These are phyloP conservation scores for Eremothecium gossypii DNA, from an alignment of 1,139 yeast genomes.

Conservation along the genomic window DNA sequence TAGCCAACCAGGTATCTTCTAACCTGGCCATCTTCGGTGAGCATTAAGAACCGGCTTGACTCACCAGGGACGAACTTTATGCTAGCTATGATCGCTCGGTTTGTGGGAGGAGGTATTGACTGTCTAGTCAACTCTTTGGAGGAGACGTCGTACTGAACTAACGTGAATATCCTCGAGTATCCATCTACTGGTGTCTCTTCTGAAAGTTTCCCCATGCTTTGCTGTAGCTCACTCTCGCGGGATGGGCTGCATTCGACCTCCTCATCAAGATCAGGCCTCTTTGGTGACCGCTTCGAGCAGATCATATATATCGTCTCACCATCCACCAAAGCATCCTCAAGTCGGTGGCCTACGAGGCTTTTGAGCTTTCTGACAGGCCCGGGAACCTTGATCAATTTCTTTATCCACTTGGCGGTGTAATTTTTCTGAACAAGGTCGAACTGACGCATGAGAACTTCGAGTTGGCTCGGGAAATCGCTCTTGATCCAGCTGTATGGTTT, in stretches of 20 bases:
- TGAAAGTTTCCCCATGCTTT: too few relatives aligned
- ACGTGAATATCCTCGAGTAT: background rate
- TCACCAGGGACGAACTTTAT: constrained; percentile 4
- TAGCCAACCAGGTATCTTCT: constrained; percentile 1
- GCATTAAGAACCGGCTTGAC: constrained; percentile 1
- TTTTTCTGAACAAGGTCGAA: constrained; percentile 6
- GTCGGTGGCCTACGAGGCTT: background rate
- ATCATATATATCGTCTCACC: constrained; percentile 1
- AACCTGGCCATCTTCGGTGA: constrained; percentile 3
- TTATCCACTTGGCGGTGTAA: constrained; percentile 6
- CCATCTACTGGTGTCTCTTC: too few relatives aligned
- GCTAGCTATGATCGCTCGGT: constrained; percentile 1
- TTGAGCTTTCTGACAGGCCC: constrained; percentile 3
- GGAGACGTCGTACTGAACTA: constrained; percentile 1
- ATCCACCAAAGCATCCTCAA: background rate
- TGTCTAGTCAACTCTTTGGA: constrained; percentile 3
- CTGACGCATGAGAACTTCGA: constrained; percentile 1
- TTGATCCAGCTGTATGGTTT: constrained; percentile 3
- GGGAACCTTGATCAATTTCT: constrained; percentile 1
- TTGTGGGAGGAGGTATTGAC: background rate
- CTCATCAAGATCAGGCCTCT: background rate
- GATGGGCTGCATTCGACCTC: background rate
- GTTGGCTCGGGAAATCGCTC: constrained; percentile 2
- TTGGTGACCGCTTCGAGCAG: background rate
- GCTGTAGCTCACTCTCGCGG: background rate